Evolutionary conservation across 169 alveolate genomes (phyloP).

Genomic region (Hepatocystis sp.): DNA sequence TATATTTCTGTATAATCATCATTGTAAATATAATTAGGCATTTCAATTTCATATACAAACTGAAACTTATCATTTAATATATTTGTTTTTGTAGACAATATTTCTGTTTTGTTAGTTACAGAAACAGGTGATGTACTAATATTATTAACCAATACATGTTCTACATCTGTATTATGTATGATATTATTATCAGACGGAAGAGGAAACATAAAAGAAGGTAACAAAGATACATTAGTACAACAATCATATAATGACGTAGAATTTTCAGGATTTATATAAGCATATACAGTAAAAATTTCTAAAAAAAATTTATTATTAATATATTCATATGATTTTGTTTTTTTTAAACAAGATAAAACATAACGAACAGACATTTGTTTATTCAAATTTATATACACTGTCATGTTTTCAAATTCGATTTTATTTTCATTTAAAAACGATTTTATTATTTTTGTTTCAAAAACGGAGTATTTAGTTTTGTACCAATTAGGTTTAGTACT

Average conservation of each 20-base stretch:
- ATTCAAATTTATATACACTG: constrained; percentile 17
- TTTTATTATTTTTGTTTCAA: constrained; percentile 50
- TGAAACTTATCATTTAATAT: too few species aligned
- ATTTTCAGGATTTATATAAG: constrained; percentile 4
- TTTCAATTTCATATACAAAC: constrained; percentile 23
- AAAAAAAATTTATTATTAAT: constrained; percentile 34
- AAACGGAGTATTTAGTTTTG: constrained; percentile 24
- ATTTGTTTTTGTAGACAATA: too few species aligned
- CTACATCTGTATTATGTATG: too few species aligned
- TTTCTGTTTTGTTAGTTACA: too few species aligned
- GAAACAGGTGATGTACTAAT: too few species aligned
- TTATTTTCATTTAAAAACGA: constrained; percentile 16
- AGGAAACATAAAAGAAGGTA: too few species aligned
- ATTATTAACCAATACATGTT: too few species aligned
- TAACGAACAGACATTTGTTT: constrained; percentile 16
- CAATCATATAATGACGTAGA: constrained; percentile 11
- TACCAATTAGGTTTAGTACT: too few species aligned
- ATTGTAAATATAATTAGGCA: constrained; percentile 44
- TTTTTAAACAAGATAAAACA: constrained; percentile 16
- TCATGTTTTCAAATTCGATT: constrained; percentile 47
- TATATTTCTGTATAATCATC: constrained; percentile 17
- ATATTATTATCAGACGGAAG: too few species aligned
- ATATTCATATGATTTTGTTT: constrained; percentile 65
- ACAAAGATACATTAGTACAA: too few species aligned
- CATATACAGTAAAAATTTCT: constrained; percentile 41